Base-by-base conservation (phyloP, 2,329 filamentous ascomycete species). In the Alternaria novae-zelandiae region DNA sequence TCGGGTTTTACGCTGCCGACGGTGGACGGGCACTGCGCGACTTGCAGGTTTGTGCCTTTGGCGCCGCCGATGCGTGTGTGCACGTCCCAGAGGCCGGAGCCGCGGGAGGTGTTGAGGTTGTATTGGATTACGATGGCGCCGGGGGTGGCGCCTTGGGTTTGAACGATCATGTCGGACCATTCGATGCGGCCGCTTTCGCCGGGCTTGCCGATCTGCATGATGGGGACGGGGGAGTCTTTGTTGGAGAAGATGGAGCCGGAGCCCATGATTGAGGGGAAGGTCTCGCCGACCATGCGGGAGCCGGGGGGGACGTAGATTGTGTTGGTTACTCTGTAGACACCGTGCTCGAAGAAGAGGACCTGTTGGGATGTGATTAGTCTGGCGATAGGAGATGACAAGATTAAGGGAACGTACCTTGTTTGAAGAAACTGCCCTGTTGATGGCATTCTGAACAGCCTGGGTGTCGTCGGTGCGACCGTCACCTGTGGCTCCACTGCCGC, bases 11-110 rank as follows among this genome's bases (percentile, higher is more conserved):
- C 91, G 89, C 5, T 67, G 65, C n/a, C 59, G 13, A 80, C 77
- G 41, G 88, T 90, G 83, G 94, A 95, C 71, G 87, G 82, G 83
- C 95, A 98, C 55, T 87, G 88, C 71, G 91, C 86, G 23, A 90
- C 90, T 80, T 96, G 92, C 4, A 97, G 86, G 65, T 90, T 80
- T 9, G 93, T 95, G 56, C 94, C 93, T 7, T 91, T 89, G 46
- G 90, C 88, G 41, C 94, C 94, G 68, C 93, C 93, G 71, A 97
- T 87, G 67, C 94, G 91, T 79, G 93, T 90, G 82, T 97, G 94
- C 4, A 94, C 90, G 74, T 97, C 94, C 91, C 93, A 97, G 80
- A 96, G 86, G 54, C 88, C 93, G 12, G 89, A 89, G 2, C 77
- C 78, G 13, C 67, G 69, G 3, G 66, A 51, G 2, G 72, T 70